These are phyloP conservation scores for Paraphoma sp. DNA, from an alignment of 2,329 filamentous ascomycete species.

Conservation along the genomic window DNA sequence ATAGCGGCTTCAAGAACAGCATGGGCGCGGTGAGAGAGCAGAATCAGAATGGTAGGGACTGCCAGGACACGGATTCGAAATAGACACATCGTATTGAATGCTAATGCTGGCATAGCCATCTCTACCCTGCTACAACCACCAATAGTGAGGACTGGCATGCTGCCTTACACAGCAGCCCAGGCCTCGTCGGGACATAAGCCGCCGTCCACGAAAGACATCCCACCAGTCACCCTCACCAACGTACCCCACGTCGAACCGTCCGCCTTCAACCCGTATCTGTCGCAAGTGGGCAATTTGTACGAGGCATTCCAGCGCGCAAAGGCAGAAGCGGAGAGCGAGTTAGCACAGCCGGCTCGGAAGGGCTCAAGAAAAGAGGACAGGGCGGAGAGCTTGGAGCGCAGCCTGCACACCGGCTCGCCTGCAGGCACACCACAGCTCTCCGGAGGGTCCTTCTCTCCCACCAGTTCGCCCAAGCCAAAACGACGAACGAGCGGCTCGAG, in stretches of 20 bases:
- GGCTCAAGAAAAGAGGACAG: conserved; percentile 59
- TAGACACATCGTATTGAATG: not conserved
- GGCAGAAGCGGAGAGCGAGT: conserved; percentile 72
- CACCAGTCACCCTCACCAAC: conserved; percentile 88
- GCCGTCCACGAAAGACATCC: conserved; percentile 87
- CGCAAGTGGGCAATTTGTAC: conserved; percentile 85
- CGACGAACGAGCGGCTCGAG: conserved; percentile 61
- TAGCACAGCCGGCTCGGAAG: conserved; percentile 55
- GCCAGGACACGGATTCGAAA: not conserved
- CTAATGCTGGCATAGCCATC: conserved; percentile 67
- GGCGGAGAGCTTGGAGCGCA: conserved; percentile 55
- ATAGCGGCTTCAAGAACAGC: conserved; percentile 68
- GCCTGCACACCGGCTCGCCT: conserved; percentile 43
- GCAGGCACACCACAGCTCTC: conserved; percentile 47
- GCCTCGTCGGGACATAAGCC: conserved; percentile 76
- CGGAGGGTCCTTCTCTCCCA: conserved; percentile 51
- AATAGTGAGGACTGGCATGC: conserved; percentile 84
- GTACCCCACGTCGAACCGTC: conserved; percentile 80
- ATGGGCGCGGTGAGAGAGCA: conserved; percentile 70
- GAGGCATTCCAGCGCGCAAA: conserved; percentile 87
- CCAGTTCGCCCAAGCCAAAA: conserved; percentile 57
- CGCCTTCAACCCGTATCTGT: conserved; percentile 83
- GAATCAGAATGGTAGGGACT: conserved; percentile 75
- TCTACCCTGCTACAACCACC: conserved; percentile 91
- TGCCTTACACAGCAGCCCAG: conserved; percentile 77